phyloP scores from a whole-genome alignment of 257 asterid genomes.

The Capsicum pubescens region DNA sequence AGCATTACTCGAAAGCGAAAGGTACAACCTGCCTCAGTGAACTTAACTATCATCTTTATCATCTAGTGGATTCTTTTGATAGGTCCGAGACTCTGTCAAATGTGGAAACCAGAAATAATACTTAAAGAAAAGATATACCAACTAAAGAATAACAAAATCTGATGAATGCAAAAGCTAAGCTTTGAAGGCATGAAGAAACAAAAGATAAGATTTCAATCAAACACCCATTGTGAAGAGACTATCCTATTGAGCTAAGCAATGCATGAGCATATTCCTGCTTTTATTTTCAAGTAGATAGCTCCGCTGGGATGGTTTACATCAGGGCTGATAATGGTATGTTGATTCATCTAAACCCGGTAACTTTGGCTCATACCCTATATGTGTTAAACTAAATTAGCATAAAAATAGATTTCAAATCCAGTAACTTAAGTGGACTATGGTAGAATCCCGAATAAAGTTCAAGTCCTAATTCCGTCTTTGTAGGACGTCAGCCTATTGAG shows the following conservation, averaged over 20 bases:
- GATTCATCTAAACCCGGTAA: background rate
- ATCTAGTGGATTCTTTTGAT: background rate
- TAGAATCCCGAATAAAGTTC: background rate
- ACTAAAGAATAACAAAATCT: background rate
- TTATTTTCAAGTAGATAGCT: background rate
- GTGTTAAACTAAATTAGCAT: background rate
- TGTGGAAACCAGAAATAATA: background rate
- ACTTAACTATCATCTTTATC: background rate
- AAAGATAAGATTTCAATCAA: background rate
- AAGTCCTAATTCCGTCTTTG: background rate
- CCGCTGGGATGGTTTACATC: background rate
- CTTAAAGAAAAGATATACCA: background rate
- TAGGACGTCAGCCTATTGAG: background rate
- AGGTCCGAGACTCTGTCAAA: background rate
- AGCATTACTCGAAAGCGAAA: slow-evolving; percentile 54
- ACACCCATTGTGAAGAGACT: background rate
- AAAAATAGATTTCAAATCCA: background rate
- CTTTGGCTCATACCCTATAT: background rate
- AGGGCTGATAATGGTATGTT: background rate
- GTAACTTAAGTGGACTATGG: background rate
- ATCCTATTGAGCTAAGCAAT: background rate
- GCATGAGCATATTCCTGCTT: background rate
- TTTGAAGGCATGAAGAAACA: background rate
- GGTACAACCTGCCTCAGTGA: slow-evolving; percentile 39
- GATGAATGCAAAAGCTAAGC: slow-evolving; percentile 1